Conservation (phyloP, 139 green algal genomes). For the Chlorella ohadii region DNA sequence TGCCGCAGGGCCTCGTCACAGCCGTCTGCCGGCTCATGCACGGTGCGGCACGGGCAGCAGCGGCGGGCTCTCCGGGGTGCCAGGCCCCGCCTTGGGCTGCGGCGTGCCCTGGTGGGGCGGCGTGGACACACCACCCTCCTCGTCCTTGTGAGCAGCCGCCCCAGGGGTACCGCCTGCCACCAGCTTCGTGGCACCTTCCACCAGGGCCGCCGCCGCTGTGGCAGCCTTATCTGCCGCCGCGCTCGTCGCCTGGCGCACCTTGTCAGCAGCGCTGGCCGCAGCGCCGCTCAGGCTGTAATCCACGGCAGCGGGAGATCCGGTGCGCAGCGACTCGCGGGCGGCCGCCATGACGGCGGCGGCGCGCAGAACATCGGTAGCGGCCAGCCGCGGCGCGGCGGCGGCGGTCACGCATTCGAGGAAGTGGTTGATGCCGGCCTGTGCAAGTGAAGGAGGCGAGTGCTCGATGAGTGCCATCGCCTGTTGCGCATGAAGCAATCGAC, state of each 20-base stretch:
- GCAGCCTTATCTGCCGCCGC: background rate
- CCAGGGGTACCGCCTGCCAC: background rate
- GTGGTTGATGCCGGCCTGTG: conserved; percentile 12
- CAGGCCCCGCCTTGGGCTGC: background rate
- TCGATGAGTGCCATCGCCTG: background rate
- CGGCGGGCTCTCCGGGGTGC: background rate
- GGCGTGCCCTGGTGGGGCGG: conserved; percentile 17
- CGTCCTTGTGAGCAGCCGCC: background rate
- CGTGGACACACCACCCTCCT: background rate
- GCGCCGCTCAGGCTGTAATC: background rate
- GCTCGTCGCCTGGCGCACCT: background rate
- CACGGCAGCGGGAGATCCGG: background rate
- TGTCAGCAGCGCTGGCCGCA: background rate
- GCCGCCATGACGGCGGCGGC: conserved; percentile 15
- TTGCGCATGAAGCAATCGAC: too few relatives aligned
- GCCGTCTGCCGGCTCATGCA: background rate
- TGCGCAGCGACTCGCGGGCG: conserved; percentile 3
- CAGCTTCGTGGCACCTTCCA: background rate
- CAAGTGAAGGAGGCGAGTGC: too few relatives aligned
- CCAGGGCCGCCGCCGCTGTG: background rate
- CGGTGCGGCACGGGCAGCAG: background rate
- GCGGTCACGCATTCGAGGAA: conserved; percentile 2
- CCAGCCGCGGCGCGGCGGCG: background rate
- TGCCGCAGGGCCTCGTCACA: too few relatives aligned
- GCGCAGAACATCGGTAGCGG: background rate